These are phyloP conservation scores for Gonapodya prolifera DNA, from an alignment of 192 early-diverging fungal species.

Conservation along the genomic window DNA sequence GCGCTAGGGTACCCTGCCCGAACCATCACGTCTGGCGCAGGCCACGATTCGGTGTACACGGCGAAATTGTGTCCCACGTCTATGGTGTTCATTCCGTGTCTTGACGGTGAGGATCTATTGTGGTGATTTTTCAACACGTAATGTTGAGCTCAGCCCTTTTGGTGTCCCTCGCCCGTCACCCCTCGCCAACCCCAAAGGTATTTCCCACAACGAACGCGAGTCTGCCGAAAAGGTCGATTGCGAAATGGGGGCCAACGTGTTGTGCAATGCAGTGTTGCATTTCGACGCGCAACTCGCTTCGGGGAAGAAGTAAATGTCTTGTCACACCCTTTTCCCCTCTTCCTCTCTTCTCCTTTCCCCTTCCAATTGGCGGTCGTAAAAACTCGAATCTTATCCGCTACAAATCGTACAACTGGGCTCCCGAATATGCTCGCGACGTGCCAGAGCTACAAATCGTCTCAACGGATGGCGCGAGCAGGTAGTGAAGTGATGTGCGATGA, in stretches of 20 bases:
- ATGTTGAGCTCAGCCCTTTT: too few species aligned
- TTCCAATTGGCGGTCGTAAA: too few species aligned
- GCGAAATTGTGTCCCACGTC: background rate
- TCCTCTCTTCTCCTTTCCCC: too few species aligned
- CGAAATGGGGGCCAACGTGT: background rate
- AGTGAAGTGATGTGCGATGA: too few species aligned
- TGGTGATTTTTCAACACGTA: background rate
- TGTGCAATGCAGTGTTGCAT: background rate
- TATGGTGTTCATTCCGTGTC: slow-evolving; percentile 2
- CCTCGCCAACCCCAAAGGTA: too few species aligned
- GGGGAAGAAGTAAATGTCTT: background rate
- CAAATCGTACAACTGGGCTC: too few species aligned
- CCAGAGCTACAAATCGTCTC: too few species aligned
- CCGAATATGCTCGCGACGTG: too few species aligned
- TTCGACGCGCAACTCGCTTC: background rate
- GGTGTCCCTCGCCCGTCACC: too few species aligned
- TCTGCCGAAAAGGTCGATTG: background rate
- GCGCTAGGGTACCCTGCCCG: background rate
- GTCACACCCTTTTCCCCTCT: background rate
- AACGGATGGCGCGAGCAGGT: too few species aligned
- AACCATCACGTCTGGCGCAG: background rate
- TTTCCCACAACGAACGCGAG: background rate
- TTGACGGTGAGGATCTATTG: background rate
- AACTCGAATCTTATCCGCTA: too few species aligned
- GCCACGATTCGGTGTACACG: background rate